These are phyloP conservation scores for Cercospora sp. DNA, from an alignment of 2,329 filamentous ascomycete genomes.

Conservation along the genomic window DNA sequence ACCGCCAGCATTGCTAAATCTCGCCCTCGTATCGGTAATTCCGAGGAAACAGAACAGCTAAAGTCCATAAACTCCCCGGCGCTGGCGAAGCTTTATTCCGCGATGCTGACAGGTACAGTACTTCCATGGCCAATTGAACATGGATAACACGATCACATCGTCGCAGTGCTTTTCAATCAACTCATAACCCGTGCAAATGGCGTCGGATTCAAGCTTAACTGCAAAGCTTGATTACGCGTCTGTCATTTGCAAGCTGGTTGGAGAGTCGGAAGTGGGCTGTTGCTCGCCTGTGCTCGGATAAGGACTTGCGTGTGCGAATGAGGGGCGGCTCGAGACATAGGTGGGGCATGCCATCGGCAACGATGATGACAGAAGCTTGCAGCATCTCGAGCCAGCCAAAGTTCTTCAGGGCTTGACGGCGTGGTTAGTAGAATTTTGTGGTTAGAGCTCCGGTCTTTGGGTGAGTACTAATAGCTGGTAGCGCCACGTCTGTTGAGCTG, in stretches of 20 bases:
- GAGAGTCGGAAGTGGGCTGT: not conserved
- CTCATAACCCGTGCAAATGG: not conserved
- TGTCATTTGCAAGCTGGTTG: not conserved
- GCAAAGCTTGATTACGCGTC: not conserved
- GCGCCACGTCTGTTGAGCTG: not conserved
- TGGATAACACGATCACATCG: not conserved
- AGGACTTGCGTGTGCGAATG: not conserved
- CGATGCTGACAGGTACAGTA: not conserved
- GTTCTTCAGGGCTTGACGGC: not conserved
- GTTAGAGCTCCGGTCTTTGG: not conserved
- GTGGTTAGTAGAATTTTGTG: conserved; percentile 4
- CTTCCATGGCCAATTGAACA: not conserved
- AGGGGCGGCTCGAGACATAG: not conserved
- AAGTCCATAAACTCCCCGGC: not conserved
- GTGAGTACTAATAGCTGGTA: not conserved
- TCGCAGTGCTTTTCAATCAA: not conserved
- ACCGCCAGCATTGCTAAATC: not conserved
- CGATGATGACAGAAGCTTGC: conserved; percentile 7
- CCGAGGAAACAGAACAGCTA: not conserved
- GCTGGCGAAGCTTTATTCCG: not conserved
- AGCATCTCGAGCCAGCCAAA: conserved; percentile 1
- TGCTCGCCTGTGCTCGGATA: not conserved
- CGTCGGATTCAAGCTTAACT: not conserved
- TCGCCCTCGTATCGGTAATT: not conserved
- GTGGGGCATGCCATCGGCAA: conserved; percentile 8